Percentiles rank a stretch among this genome's conserved stretches.
These are phyloP conservation scores for Dysphania ambrosioides DNA, from an alignment of 148 eudicot species.

Conservation along the genomic window DNA sequence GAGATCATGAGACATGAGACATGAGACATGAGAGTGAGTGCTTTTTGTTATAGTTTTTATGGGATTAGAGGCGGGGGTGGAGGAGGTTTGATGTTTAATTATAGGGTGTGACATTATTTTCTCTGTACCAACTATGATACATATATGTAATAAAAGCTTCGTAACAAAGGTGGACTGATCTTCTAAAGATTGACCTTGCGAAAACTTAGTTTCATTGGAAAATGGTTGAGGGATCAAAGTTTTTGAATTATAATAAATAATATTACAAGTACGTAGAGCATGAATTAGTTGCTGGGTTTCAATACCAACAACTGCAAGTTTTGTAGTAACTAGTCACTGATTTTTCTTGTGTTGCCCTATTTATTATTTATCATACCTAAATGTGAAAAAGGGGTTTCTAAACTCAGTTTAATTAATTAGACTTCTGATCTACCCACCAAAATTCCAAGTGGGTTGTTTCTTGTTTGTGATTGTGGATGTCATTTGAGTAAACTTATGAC, in stretches of 20 bases:
- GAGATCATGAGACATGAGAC: no score
- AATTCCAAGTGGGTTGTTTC: neutral
- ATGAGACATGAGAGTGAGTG: neutral
- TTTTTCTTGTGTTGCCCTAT: neutral
- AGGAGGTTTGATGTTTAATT: conserved; percentile 4
- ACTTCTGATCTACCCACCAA: conserved; percentile 5
- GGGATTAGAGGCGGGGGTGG: neutral
- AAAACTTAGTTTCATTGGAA: neutral
- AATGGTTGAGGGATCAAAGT: neutral
- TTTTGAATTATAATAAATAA: no score
- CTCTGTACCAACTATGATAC: conserved; percentile 15
- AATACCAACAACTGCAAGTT: neutral
- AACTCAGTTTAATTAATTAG: neutral
- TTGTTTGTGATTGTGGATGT: no score
- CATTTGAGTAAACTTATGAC: neutral
- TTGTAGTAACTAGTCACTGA: neutral
- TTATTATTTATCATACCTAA: neutral
- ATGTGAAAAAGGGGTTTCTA: neutral
- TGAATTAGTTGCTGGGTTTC: conserved; percentile 23
- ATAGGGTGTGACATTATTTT: conserved; percentile 28
- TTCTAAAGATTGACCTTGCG: neutral
- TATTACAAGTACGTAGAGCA: neutral
- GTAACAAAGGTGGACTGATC: neutral
- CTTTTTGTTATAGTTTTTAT: neutral
- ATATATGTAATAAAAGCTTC: neutral